Base-by-base conservation (phyloP, 306 rosid genomes). In the Acmispon strigosus region DNA sequence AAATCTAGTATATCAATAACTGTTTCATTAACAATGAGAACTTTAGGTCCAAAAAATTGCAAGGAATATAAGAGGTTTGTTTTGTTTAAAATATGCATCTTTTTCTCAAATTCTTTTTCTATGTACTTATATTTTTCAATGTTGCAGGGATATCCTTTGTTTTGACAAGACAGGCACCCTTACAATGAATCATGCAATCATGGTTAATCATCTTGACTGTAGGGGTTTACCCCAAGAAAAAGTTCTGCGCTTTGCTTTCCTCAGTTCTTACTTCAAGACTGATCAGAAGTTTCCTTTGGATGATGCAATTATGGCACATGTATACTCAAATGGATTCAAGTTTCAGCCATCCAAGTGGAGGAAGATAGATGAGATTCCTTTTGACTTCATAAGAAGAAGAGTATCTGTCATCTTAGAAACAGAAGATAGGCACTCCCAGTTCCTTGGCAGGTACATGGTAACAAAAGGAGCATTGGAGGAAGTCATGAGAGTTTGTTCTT, bases 381-480 rank as follows among this genome's bases (percentile, higher is more conserved):
- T 91, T 70, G 97, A 91, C 81, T 91, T 91, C 84, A 86, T 88
- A 45, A 64, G 97, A 65, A 86, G 97, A 76, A 82, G 84, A 81
- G 97, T 91, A 37, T 85, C 96, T 61, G 86, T 91, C 51, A 80
- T 88, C 75, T 16, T 91, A 76, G 92, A 88, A 85, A 79, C 75
- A 66, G 80, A 81, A 74, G 84, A 80, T 14, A 62, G 43, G 20
- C 60, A 69, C 44, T 78, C 69, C 0, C 77, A 78, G 7, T 45
- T 82, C 49, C 63, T n/a, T 12, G 80, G 75, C 17, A 80, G 82
- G 82, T 77, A 79, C 60, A 53, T 86, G 84, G 82, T 91, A 54
- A 91, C 92, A 52, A 91, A 91, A 86, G 97, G 97, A 77, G 97
- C 97, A 70, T 67, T 88, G 39, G 87, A 86, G 78, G 97, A 91